A percentile compares a stretch with the other conserved stretches of the same genome.
phyloP scores from a whole-genome alignment of 73 alveolate genomes.

The Paramecium pentaurelia region DNA sequence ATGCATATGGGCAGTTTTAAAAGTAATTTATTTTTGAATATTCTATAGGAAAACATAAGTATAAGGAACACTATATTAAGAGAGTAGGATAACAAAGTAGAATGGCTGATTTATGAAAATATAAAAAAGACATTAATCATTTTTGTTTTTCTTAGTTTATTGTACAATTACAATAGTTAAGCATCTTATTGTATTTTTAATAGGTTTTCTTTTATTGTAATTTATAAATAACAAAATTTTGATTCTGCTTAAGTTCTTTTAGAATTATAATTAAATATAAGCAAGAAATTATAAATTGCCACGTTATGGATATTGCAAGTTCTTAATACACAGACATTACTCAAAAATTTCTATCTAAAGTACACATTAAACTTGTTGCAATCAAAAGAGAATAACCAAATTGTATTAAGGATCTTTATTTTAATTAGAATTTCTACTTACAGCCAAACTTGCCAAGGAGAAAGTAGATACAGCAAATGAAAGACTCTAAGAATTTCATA shows the following conservation, averaged over 20 bases:
- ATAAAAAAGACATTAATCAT: not conserved
- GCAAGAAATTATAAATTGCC: not conserved
- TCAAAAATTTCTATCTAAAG: not conserved
- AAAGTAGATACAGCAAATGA: not conserved
- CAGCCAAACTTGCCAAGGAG: not conserved
- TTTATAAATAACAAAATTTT: not conserved
- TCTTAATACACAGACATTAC: not conserved
- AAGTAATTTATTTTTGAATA: not conserved
- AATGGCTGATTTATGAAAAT: not conserved
- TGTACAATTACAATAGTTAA: not conserved
- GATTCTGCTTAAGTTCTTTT: not conserved
- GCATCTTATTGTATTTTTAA: no score
- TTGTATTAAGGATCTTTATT: not conserved
- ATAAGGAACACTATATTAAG: constrained; percentile 56
- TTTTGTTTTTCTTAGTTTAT: not conserved
- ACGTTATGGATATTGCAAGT: not conserved
- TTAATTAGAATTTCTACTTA: constrained; percentile 1
- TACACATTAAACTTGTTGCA: not conserved
- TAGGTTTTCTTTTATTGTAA: not conserved
- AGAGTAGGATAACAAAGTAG: constrained; percentile 51
- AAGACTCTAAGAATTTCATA: constrained; percentile 1
- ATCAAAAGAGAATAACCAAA: not conserved
- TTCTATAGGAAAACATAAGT: constrained; percentile 43
- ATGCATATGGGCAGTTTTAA: constrained; percentile 48
- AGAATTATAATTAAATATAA: not conserved